Evolutionary conservation across 371 early-diverging fungal genomes (phyloP), one percentile per base, ranked within the genome.

Genomic region (Umbelopsis sp.): DNA sequence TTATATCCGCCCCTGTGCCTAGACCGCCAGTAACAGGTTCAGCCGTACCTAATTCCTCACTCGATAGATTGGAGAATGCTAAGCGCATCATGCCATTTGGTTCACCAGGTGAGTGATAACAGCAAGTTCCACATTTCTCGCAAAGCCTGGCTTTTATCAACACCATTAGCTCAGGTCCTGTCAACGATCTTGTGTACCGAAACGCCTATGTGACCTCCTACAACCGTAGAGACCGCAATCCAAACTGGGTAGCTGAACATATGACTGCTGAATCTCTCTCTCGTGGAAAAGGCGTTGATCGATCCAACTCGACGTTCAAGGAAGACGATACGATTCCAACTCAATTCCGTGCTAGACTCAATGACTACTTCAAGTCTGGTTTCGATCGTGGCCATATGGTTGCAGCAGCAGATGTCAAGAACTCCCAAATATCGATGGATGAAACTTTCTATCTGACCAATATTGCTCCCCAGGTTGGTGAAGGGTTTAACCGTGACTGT

Each of bases 331-430:
- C 70, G 0, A 80, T 93, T 37, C 94, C 94, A 18, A 71, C 75
- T 6, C 77, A 79, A 45, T 93, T 92, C 77, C 86, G 89, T 67
- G 91, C 91, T 11, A 86, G 80, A 66, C 78, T 93, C 48, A 69
- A 76, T 11, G 94, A 93, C 76, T 94, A 93, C 71, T 80, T 81
- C 72, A 75, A 82, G 48, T 89, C 90, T 29, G 90, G 90, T 24
- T 94, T 89, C 73, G 94, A 93, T 73, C 87, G 94, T 68, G 94
- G 94, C 63, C 94, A 94, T 66, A 88, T 93, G 92, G 92, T 82
- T 3, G 93, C 93, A n/a, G 94, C 94, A 4, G 93, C 91, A 1
- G 92, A 94, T 72, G 88, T 88, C 71, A 92, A 91, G 75, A 80
- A 76, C 70, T 80, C 85, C 18, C 86, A 90, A 67, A 74, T 71